A percentile compares a stretch with the other conserved stretches of the same genome.
Evolutionary conservation across 176 grass and related monocot species (phyloP).

Genomic region (Miscanthus lutarioriparius): DNA sequence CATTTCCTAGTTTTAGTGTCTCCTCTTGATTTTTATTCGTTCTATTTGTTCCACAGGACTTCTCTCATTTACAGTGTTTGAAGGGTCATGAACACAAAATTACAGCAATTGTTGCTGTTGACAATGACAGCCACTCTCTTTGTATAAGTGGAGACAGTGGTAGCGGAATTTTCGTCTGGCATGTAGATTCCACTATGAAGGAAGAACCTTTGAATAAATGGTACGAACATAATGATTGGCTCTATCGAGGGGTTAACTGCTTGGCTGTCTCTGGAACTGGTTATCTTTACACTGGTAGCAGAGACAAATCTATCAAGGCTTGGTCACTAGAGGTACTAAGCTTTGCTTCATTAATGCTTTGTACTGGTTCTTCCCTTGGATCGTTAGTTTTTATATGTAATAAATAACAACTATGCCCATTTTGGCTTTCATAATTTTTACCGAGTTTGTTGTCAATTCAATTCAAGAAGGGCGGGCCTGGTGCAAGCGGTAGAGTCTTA

Average conservation of each 20-base stretch:
- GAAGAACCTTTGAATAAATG: constrained; percentile 71
- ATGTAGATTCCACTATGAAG: constrained; percentile 37
- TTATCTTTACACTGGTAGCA: constrained; percentile 80
- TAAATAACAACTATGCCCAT: not conserved
- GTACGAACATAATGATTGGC: constrained; percentile 93
- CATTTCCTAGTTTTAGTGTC: not conserved
- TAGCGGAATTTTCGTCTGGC: constrained; percentile 85
- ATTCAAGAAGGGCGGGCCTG: no score
- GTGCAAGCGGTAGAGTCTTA: no score
- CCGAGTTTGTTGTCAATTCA: not conserved
- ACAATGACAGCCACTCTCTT: constrained; percentile 52
- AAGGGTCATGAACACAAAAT: constrained; percentile 88
- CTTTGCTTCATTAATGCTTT: constrained; percentile 13
- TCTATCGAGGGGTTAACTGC: constrained; percentile 77
- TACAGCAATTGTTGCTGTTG: constrained; percentile 59
- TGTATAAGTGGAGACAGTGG: constrained; percentile 87
- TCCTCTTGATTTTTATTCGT: constrained; percentile 30
- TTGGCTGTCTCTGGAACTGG: constrained; percentile 77
- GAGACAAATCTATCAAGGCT: constrained; percentile 90
- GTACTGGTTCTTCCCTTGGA: not conserved
- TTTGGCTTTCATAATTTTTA: not conserved
- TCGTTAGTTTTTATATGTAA: constrained; percentile 2
- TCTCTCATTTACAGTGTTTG: constrained; percentile 75
- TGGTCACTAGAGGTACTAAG: constrained; percentile 88
- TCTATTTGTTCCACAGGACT: constrained; percentile 56